These are phyloP conservation scores for Trichoderma oligosporum DNA, from an alignment of 2,329 filamentous ascomycete genomes.

Conservation along the genomic window DNA sequence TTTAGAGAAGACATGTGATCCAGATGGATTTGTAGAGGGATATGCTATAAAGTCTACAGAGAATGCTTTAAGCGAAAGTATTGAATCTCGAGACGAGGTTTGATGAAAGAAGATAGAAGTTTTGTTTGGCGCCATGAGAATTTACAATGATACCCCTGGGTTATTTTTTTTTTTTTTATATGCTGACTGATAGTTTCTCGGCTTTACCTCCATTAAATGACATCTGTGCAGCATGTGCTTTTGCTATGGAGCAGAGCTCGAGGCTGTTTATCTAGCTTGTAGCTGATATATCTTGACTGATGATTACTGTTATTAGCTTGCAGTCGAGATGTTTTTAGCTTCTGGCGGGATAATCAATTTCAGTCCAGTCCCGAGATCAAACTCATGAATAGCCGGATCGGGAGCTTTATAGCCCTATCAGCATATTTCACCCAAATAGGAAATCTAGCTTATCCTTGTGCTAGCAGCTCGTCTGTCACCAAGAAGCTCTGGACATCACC, in stretches of 20 bases:
- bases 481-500: not conserved
- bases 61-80: constrained; percentile 33
- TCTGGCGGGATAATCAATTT: too few species aligned
- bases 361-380: too few species aligned
- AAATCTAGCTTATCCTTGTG: not conserved
- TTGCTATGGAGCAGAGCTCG: too few species aligned
- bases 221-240: not conserved
- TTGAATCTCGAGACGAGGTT: constrained; percentile 23
- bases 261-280: too few species aligned
- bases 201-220: not conserved
- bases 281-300: too few species aligned
- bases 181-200: not conserved
- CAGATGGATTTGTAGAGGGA: constrained; percentile 68
- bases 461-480: not conserved
- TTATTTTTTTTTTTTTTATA: not conserved
- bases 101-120: not conserved
- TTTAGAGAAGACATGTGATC: constrained; percentile 64
- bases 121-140: not conserved
- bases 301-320: too few species aligned
- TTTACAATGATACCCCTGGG: constrained; percentile 22
- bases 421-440: not conserved
- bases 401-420: not conserved
- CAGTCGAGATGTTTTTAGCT: too few species aligned
- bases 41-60: constrained; percentile 51
- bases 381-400: not conserved